These are phyloP conservation scores for Saturnispora halmiae DNA, from an alignment of 805 yeast genomes.

Conservation along the genomic window DNA sequence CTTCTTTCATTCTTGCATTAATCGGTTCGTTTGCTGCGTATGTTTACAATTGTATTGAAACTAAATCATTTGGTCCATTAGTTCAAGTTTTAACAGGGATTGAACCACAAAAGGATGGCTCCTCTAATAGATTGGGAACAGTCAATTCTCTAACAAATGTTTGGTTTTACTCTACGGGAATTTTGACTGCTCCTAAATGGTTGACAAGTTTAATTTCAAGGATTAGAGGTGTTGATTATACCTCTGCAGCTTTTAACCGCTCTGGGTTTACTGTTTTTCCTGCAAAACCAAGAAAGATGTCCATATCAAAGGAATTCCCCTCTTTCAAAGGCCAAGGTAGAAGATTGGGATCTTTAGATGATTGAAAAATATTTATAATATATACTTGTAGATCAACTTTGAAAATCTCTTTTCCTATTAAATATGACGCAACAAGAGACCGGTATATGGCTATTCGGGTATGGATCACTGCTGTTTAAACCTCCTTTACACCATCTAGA, in stretches of 20 bases:
- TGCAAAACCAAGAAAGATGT: conserved; percentile 10
- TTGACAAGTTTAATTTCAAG: conserved; percentile 27
- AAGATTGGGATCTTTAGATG: conserved; percentile 8
- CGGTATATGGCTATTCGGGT: conserved; percentile 72
- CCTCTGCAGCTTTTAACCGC: conserved; percentile 22
- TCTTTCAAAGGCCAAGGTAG: conserved; percentile 7
- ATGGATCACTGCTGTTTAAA: conserved; percentile 81
- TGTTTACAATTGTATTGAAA: conserved; percentile 53
- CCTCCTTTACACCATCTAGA: conserved; percentile 65
- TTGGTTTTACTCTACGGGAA: conserved; percentile 44
- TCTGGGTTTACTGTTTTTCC: conserved; percentile 18
- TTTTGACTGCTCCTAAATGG: conserved; percentile 48
- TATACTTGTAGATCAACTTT: neutral
- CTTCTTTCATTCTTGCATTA: conserved; percentile 32
- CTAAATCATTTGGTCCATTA: conserved; percentile 43
- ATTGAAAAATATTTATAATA: neutral
- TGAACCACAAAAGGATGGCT: conserved; percentile 17
- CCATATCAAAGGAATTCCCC: neutral
- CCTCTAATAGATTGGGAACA: conserved; percentile 26
- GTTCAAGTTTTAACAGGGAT: conserved; percentile 27
- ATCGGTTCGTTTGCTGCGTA: conserved; percentile 51
- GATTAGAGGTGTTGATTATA: conserved; percentile 27
- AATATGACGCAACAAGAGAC: neutral
- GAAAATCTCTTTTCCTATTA: neutral
- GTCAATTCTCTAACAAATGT: conserved; percentile 18